Conservation (phyloP, 73 alveolate genomes). For the Tetrahymena elliotti region DNA sequence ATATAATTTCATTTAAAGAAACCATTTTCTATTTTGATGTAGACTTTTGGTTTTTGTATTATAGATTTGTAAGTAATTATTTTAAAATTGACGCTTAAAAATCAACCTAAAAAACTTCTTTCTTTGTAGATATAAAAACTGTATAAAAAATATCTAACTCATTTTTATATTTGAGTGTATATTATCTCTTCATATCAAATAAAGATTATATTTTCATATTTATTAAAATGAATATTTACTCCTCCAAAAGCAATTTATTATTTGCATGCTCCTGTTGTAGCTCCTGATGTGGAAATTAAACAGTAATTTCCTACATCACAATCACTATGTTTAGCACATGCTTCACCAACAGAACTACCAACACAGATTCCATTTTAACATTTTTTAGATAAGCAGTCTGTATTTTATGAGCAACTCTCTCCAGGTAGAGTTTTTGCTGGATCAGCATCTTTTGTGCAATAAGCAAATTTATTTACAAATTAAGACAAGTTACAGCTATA, state of each 20-base stretch:
- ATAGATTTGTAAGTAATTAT: not conserved
- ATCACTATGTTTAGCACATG: conserved; percentile 10
- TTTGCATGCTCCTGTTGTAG: conserved; percentile 1
- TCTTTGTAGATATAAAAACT: not conserved
- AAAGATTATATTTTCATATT: too few species aligned
- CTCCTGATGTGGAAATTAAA: not conserved
- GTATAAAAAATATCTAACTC: not conserved
- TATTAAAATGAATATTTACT: not conserved
- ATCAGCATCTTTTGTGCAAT: conserved; percentile 10
- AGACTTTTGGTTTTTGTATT: not conserved
- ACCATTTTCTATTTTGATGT: not conserved
- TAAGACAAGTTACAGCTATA: not conserved
- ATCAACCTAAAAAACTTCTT: not conserved
- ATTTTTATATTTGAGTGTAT: too few species aligned
- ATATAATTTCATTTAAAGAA: not conserved
- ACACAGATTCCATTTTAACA: conserved; percentile 17
- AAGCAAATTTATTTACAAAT: conserved; percentile 7
- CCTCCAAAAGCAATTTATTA: conserved; percentile 4
- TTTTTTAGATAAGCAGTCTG: conserved; percentile 21
- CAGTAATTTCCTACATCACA: conserved; percentile 42
- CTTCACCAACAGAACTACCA: not conserved
- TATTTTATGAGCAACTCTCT: conserved; percentile 9
- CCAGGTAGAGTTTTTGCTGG: conserved; percentile 15
- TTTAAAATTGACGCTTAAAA: not conserved
- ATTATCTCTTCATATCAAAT: too few species aligned